Conservation (phyloP, 169 alveolate species). For the Cryptosporidium viatorum region DNA sequence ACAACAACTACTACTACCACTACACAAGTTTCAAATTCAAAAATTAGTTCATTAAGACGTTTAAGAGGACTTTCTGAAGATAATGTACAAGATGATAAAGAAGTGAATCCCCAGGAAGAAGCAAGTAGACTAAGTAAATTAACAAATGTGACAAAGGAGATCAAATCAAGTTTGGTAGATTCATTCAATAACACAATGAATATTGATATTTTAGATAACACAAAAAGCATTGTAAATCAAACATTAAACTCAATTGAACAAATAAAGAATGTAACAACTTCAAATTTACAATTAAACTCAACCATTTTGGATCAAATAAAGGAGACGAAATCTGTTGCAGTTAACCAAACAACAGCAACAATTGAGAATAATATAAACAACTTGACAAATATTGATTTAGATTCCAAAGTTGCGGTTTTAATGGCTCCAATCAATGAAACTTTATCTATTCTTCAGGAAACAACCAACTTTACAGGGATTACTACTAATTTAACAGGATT, state of each 20-base stretch:
- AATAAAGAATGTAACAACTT: slow-evolving; percentile 17
- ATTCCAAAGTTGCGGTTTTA: slow-evolving; percentile 12
- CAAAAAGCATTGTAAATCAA: slow-evolving; percentile 36
- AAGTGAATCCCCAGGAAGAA: background rate
- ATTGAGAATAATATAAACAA: slow-evolving; percentile 2
- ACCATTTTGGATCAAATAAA: slow-evolving; percentile 33
- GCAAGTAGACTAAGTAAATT: slow-evolving; percentile 10
- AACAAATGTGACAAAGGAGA: slow-evolving; percentile 48
- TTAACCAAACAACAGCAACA: slow-evolving; percentile 7
- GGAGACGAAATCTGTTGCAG: slow-evolving; percentile 1
- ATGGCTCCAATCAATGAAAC: slow-evolving; percentile 39
- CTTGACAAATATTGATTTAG: slow-evolving; percentile 20
- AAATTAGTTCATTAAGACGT: background rate
- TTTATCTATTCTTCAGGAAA: slow-evolving; percentile 10
- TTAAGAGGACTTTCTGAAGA: slow-evolving; percentile 39
- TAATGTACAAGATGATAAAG: background rate
- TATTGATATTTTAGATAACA: slow-evolving; percentile 14
- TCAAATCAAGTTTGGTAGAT: slow-evolving; percentile 26
- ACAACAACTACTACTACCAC: background rate
- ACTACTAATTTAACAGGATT: slow-evolving; percentile 9
- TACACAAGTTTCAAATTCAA: background rate
- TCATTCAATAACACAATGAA: slow-evolving; percentile 20
- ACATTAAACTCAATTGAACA: slow-evolving; percentile 53
- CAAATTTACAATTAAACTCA: background rate
- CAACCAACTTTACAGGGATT: slow-evolving; percentile 6